Base-by-base conservation (phyloP, 1,284 basidiomycete genomes). In the Pholiota adiposa region DNA sequence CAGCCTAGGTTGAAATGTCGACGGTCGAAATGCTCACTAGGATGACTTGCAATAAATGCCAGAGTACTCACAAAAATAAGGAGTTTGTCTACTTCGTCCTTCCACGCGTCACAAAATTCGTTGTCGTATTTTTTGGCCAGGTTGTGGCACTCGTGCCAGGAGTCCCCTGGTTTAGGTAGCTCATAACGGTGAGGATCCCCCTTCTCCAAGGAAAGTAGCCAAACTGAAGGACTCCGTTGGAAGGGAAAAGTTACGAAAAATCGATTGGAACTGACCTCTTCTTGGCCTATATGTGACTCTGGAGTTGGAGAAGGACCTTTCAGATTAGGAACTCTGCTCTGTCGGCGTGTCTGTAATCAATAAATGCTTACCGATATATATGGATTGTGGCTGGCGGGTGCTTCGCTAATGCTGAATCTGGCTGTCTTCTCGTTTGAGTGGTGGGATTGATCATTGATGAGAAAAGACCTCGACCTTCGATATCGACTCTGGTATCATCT, bases 71-170 rank as follows among this genome's bases (percentile, higher is more conserved):
- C 68, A 46, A 72, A 72, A 19, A 72, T 70, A 18, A 70, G 58
- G 1, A 72, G 60, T 40, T 72, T 70, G 40, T 72, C 67, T 1
- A 70, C 66, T 54, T 70, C 69, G 25, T 70, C 69, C 38, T 68
- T 67, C 70, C 69, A 70, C 4, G 67, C 70, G 16, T 67, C 67
- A 21, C 68, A 70, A 64, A 70, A 66, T 18, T 69, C 70, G 23
- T 69, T 67, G 51, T 72, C 70, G 56, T 70, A 67, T 36, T 66
- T 68, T 44, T 72, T 67, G 12, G 66, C 61, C 44, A 70, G 29
- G 6, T 60, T 62, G 48, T 64, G 61, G 54, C 69, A 72, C 31
- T 64, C 67, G 2, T 64, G 59, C 69, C 69, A 70, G 0, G 67
- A 61, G 52, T 67, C 68, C 9, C 63, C 64, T 44, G 65, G 58